Evolutionary conservation across 805 yeast genomes (phyloP).

Genomic region (Sugiyamaella mastotermitis): DNA sequence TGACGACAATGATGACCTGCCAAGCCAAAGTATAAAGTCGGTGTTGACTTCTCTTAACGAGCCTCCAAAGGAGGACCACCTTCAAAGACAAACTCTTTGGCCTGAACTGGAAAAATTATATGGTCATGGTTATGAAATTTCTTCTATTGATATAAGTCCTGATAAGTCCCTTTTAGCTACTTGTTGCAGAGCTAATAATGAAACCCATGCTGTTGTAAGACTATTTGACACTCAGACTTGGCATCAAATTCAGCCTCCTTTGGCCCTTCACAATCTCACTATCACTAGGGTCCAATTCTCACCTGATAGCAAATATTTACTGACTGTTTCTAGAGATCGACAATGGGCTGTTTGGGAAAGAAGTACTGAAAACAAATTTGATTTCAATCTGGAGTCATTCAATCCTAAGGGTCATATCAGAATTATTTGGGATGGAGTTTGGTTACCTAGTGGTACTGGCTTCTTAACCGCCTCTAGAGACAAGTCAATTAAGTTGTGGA

Average conservation of each 20-base stretch:
- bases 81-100: constrained; percentile 88
- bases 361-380: constrained; percentile 22
- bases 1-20: constrained; percentile 28
- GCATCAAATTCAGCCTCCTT: constrained; percentile 53
- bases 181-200: constrained; percentile 84
- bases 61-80: constrained; percentile 86
- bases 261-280: constrained; percentile 74
- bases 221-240: constrained; percentile 55
- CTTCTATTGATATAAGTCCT: constrained; percentile 67
- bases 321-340: constrained; percentile 87
- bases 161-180: constrained; percentile 66
- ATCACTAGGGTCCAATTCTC: constrained; percentile 80
- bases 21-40: constrained; percentile 16
- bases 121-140: constrained; percentile 96
- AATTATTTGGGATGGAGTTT: constrained; percentile 92
- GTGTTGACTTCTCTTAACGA: constrained; percentile 32
- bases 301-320: constrained; percentile 53
- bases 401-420: constrained; percentile 79
- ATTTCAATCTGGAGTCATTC: constrained; percentile 34
- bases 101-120: constrained; percentile 93
- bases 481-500: constrained; percentile 71
- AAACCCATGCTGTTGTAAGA: constrained; percentile 80
- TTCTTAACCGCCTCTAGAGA: constrained; percentile 89
- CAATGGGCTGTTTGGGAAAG: constrained; percentile 71
- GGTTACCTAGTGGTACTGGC: constrained; percentile 50